Evolutionary conservation across 1,284 basidiomycete species (phyloP).

Genomic region (Cutaneotrichosporon mucoides): DNA sequence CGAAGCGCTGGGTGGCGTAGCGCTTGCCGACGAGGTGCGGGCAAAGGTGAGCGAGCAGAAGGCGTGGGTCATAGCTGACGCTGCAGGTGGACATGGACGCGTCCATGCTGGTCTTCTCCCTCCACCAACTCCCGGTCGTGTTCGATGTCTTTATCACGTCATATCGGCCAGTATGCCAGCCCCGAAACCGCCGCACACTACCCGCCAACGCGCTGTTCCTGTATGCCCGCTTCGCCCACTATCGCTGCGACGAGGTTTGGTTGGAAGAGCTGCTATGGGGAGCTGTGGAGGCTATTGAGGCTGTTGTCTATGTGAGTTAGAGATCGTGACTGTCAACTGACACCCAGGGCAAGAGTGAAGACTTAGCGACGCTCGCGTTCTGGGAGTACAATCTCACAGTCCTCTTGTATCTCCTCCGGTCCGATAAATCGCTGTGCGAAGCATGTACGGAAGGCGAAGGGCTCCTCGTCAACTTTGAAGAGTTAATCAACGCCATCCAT

Average conservation of each 20-base stretch:
- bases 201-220: slow-evolving; percentile 79
- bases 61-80: slow-evolving; percentile 11
- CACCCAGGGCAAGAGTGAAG: slow-evolving; percentile 68
- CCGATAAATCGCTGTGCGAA: slow-evolving; percentile 68
- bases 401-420: slow-evolving; percentile 83
- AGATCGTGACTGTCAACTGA: slow-evolving; percentile 17
- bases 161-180: slow-evolving; percentile 54
- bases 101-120: slow-evolving; percentile 87
- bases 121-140: slow-evolving; percentile 68
- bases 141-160: slow-evolving; percentile 75
- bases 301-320: slow-evolving; percentile 73
- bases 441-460: slow-evolving; percentile 69
- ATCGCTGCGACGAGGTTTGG: slow-evolving; percentile 80
- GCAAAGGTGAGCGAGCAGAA: not conserved
- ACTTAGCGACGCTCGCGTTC: slow-evolving; percentile 80
- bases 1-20: slow-evolving; percentile 1
- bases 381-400: slow-evolving; percentile 91
- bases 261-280: slow-evolving; percentile 87
- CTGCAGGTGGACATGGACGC: slow-evolving; percentile 53
- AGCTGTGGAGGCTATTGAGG: slow-evolving; percentile 87
- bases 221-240: slow-evolving; percentile 78
- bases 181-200: slow-evolving; percentile 61
- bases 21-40: not conserved
- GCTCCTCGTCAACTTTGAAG: slow-evolving; percentile 54
- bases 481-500: slow-evolving; percentile 90